phyloP scores from a whole-genome alignment of 106 monocot species.

The Dioscorea dumetorum region DNA sequence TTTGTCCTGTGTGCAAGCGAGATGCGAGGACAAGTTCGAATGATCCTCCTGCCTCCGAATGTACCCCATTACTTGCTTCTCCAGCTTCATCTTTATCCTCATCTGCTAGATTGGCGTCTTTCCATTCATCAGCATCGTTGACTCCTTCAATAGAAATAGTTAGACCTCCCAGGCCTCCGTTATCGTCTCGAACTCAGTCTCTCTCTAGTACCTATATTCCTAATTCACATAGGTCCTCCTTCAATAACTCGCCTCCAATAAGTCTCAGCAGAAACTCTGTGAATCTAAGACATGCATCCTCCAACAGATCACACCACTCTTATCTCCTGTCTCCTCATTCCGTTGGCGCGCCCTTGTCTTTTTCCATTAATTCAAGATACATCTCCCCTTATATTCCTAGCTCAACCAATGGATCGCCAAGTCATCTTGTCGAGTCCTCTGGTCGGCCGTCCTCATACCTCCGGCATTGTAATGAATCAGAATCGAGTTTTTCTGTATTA shows the following conservation, averaged over 20 bases:
- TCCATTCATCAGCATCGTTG: conserved; percentile 34
- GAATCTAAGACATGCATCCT: conserved; percentile 35
- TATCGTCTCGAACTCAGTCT: conserved; percentile 19
- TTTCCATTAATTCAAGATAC: conserved; percentile 38
- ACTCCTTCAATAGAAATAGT: conserved; percentile 43
- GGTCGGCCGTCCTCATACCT: conserved; percentile 32
- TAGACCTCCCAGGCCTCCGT: conserved; percentile 17
- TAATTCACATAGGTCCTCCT: conserved; percentile 23
- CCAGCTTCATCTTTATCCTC: conserved; percentile 21
- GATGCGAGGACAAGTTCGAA: conserved; percentile 52
- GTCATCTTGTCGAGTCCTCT: conserved; percentile 49
- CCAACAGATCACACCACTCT: conserved; percentile 31
- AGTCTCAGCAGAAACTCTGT: conserved; percentile 35
- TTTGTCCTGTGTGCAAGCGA: conserved; percentile 90
- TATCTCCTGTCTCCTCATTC: conserved; percentile 37
- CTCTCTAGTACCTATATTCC: conserved; percentile 9
- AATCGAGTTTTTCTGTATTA: conserved; percentile 43
- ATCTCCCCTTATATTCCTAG: conserved; percentile 25
- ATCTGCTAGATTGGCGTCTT: conserved; percentile 21
- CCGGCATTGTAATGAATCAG: conserved; percentile 5
- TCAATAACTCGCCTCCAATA: conserved; percentile 26
- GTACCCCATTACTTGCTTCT: conserved; percentile 59
- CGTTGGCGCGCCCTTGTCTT: conserved; percentile 25
- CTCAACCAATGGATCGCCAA: conserved; percentile 45
- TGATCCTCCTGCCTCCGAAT: conserved; percentile 53